phyloP scores from a whole-genome alignment of 345 rosid species.

The Citrus medica region DNA sequence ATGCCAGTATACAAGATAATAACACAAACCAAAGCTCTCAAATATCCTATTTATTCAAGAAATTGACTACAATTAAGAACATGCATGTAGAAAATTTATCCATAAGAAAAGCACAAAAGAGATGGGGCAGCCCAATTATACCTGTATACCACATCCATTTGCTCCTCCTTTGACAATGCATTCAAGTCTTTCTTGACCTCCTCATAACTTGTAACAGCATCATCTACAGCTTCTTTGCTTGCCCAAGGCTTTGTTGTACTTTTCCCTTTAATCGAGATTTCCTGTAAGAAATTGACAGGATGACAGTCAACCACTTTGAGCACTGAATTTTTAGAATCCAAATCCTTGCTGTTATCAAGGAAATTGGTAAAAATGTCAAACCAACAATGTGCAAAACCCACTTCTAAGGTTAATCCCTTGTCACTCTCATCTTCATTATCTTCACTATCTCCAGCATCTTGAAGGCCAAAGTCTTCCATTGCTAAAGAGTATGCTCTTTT shows the following conservation, averaged over 20 bases:
- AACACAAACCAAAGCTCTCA: background rate
- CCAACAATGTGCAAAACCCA: conserved; percentile 20
- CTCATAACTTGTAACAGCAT: conserved; percentile 34
- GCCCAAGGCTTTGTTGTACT: conserved; percentile 16
- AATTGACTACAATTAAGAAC: background rate
- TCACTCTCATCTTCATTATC: conserved; percentile 32
- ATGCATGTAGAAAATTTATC: background rate
- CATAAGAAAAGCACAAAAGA: background rate
- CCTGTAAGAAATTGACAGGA: conserved; percentile 31
- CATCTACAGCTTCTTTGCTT: conserved; percentile 30
- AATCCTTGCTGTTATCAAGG: background rate
- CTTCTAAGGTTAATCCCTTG: conserved; percentile 64
- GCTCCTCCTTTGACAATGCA: conserved; percentile 80
- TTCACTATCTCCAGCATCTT: conserved; percentile 19
- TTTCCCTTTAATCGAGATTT: conserved; percentile 47
- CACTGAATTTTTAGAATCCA: background rate
- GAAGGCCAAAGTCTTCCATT: conserved; percentile 73
- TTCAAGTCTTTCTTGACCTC: conserved; percentile 65
- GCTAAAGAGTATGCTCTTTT: conserved; percentile 47
- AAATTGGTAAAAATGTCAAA: conserved; percentile 3
- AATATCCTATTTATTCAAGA: background rate
- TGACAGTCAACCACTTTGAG: background rate
- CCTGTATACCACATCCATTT: conserved; percentile 86
- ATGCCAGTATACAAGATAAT: background rate
- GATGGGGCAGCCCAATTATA: conserved; percentile 8